phyloP scores from a whole-genome alignment of 345 rosid genomes.

The Capsella bursapastoris region DNA sequence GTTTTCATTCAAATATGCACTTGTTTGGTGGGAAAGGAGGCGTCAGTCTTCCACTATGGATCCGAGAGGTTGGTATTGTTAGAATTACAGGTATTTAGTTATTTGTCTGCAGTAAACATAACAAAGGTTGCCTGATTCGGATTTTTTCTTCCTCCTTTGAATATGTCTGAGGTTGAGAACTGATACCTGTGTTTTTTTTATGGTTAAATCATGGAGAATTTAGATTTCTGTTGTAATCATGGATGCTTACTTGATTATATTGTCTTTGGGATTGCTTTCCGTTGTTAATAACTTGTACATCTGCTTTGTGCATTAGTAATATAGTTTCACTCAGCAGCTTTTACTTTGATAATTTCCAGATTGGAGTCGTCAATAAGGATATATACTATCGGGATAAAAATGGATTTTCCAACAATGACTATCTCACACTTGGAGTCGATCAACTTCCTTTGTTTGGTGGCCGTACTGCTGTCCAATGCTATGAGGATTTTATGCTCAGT shows the following conservation, averaged over 20 bases:
- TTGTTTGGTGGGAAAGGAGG: constrained; percentile 53
- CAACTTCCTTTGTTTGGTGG: constrained; percentile 63
- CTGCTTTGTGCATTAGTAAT: constrained; percentile 17
- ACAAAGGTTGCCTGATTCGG: constrained; percentile 28
- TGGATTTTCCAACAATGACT: constrained; percentile 64
- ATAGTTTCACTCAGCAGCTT: constrained; percentile 15
- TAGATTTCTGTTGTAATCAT: neutral
- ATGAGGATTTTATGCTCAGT: constrained; percentile 65
- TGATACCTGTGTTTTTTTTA: neutral
- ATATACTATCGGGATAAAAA: constrained; percentile 62
- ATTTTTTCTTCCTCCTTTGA: constrained; percentile 20
- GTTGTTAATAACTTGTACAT: neutral
- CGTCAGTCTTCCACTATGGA: constrained; percentile 70
- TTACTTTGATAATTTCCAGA: constrained; percentile 45
- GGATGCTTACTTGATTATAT: constrained; percentile 14
- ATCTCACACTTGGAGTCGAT: constrained; percentile 75
- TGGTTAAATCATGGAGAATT: neutral
- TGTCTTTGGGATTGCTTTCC: constrained; percentile 13
- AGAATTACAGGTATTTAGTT: constrained; percentile 36
- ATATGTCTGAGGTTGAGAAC: constrained; percentile 4
- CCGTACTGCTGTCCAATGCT: constrained; percentile 71
- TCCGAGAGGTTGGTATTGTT: constrained; percentile 57
- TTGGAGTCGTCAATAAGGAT: constrained; percentile 62
- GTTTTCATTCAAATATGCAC: constrained; percentile 63
- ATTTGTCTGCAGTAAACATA: constrained; percentile 14